phyloP scores from a whole-genome alignment of 208 protist species.

The Trypanosoma caninum region DNA sequence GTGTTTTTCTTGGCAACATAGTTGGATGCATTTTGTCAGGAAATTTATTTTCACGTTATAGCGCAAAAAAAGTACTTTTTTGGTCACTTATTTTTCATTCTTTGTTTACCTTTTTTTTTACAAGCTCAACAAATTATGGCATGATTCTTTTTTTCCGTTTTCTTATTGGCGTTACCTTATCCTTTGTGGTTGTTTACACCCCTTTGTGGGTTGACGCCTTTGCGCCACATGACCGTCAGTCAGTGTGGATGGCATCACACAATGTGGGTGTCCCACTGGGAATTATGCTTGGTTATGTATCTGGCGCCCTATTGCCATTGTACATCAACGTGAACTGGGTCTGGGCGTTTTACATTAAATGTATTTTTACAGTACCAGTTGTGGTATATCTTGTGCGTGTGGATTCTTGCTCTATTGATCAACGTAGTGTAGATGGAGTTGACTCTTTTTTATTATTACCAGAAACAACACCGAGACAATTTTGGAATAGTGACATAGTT shows the following conservation, averaged over 20 bases:
- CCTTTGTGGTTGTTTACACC: slow-evolving; percentile 90
- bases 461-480: neutral
- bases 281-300: slow-evolving; percentile 88
- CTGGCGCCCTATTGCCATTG: slow-evolving; percentile 60
- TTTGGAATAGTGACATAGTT: neutral
- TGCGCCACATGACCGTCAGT: slow-evolving; percentile 70
- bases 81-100: slow-evolving; percentile 62
- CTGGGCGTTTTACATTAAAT: slow-evolving; percentile 84
- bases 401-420: slow-evolving; percentile 58
- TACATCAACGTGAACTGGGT: slow-evolving; percentile 64
- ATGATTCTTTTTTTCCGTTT: slow-evolving; percentile 72
- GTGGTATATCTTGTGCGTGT: slow-evolving; percentile 49
- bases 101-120: slow-evolving; percentile 80
- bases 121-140: slow-evolving; percentile 40
- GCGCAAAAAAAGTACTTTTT: slow-evolving; percentile 58
- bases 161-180: slow-evolving; percentile 85
- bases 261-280: slow-evolving; percentile 90
- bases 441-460: neutral
- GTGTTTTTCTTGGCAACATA: slow-evolving; percentile 85
- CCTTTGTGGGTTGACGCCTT: slow-evolving; percentile 93
- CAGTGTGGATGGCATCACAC: slow-evolving; percentile 89
- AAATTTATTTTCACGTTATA: slow-evolving; percentile 62
- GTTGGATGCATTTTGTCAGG: slow-evolving; percentile 77
- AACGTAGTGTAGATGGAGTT: neutral
- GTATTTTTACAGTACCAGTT: slow-evolving; percentile 66